Percentiles rank a stretch among this genome's conserved stretches.
phyloP scores from a whole-genome alignment of 75 land plant species.

The Gnetum montanum region DNA sequence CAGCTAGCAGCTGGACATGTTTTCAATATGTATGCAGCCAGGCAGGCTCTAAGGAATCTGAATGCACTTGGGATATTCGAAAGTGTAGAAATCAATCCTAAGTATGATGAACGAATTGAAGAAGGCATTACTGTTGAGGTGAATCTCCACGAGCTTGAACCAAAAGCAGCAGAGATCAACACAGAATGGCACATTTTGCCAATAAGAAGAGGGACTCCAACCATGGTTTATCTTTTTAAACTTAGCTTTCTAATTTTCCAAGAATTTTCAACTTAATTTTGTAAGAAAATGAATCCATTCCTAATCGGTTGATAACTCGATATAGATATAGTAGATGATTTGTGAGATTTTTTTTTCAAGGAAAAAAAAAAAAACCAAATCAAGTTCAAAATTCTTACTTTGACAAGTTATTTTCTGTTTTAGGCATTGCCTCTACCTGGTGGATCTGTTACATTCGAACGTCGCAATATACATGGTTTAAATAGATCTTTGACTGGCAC shows the following conservation, averaged over 20 bases:
- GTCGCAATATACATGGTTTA: slow-evolving; percentile 78
- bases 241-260: too few relatives aligned
- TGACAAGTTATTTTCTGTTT: slow-evolving; percentile 8
- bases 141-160: slow-evolving; percentile 92
- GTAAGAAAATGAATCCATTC: too few relatives aligned
- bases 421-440: slow-evolving; percentile 94
- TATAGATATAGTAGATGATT: too few relatives aligned
- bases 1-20: slow-evolving; percentile 75
- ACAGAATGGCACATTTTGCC: slow-evolving; percentile 98
- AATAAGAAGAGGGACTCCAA: slow-evolving; percentile 80
- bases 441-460: slow-evolving; percentile 93
- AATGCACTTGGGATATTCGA: slow-evolving; percentile 76
- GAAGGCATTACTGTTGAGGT: slow-evolving; percentile 91
- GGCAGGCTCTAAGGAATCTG: slow-evolving; percentile 79
- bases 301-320: not conserved
- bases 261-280: too few relatives aligned
- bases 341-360: too few relatives aligned
- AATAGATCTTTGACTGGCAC: slow-evolving; percentile 81
- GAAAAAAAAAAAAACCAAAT: too few relatives aligned
- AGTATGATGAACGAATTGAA: slow-evolving; percentile 88
- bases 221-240: slow-evolving; percentile 78
- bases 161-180: slow-evolving; percentile 84
- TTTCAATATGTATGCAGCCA: slow-evolving; percentile 94
- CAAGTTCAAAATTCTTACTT: too few relatives aligned
- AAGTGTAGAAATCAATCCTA: slow-evolving; percentile 91